Conservation (phyloP, 192 early-diverging fungal species). For the Mycoemilia scoparia region DNA sequence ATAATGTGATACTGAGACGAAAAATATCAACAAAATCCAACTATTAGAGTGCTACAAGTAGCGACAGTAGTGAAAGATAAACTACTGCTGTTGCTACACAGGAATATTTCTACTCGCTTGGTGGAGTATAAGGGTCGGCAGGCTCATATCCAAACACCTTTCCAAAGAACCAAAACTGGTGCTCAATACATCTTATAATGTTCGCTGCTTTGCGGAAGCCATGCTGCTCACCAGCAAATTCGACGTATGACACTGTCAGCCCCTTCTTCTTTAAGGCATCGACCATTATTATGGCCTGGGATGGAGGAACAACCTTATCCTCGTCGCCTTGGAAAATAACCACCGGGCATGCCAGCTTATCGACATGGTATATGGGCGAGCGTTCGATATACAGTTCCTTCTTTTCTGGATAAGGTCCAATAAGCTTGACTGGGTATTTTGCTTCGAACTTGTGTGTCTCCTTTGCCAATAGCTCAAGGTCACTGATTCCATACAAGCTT, state of each 20-base stretch:
- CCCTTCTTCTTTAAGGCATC: slow-evolving; percentile 41
- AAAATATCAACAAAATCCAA: too few relatives aligned
- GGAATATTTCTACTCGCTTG: too few relatives aligned
- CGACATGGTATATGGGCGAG: slow-evolving; percentile 41
- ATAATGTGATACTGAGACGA: too few relatives aligned
- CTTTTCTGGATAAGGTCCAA: slow-evolving; percentile 39
- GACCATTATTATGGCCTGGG: slow-evolving; percentile 57
- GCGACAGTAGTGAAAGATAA: too few relatives aligned
- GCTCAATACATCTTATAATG: slow-evolving; percentile 39
- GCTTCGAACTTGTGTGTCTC: slow-evolving; percentile 74
- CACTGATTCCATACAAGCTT: slow-evolving; percentile 52
- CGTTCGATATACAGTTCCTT: slow-evolving; percentile 36
- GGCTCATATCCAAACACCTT: slow-evolving; percentile 39
- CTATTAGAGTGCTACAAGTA: too few relatives aligned
- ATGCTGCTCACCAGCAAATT: slow-evolving; percentile 48
- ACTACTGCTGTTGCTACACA: too few relatives aligned
- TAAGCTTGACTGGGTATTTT: slow-evolving; percentile 36
- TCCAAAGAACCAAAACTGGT: slow-evolving; percentile 51
- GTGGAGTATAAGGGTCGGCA: too few relatives aligned
- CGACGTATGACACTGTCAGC: slow-evolving; percentile 35
- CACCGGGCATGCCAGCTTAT: slow-evolving; percentile 38
- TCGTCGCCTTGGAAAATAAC: slow-evolving; percentile 57
- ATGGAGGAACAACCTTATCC: slow-evolving; percentile 59
- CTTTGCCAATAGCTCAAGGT: slow-evolving; percentile 41
- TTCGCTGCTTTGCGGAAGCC: slow-evolving; percentile 51